Evolutionary conservation across 2,329 filamentous ascomycete species (phyloP), one percentile per base, ranked within the genome.

Genomic region (Orbilia oligospora): DNA sequence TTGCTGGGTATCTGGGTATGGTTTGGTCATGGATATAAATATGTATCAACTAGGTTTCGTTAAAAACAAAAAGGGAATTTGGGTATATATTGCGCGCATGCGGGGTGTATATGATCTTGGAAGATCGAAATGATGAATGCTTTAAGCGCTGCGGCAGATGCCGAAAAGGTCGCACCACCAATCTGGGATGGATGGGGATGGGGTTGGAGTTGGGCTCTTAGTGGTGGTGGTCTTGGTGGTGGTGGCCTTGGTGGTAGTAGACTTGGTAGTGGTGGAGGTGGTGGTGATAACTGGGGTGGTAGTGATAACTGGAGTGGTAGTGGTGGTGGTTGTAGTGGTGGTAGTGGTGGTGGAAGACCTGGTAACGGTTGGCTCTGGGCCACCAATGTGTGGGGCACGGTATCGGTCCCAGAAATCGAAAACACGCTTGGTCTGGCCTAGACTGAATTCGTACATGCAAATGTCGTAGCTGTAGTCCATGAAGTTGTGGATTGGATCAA

Each of bases 401-500:
- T 85, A 86, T 30, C 81, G 71, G 58, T 81, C 80, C 84, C 83
- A 87, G 78, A 83, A 82, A 77, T 83, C 84, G 81, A 83, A 83
- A 82, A 86, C 86, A 71, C 86, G 85, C 33, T 82, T 82, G 51
- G 82, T 80, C 82, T 87, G 86, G 9, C 85, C 85, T 16, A 83
- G 46, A 5, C 85, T 86, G 83, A 87, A 87, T 82, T 86, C 84
- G 46, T 84, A 82, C 82, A 86, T 86, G 83, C 86, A 87, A 76
- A 82, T 70, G 56, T 88, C 86, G 67, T 84, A 82, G 22, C 84
- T 86, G 79, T 84, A 84, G 76, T 84, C 83, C 83, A 84, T 84
- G 68, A 81, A 84, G 81, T 84, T 84, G 76, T 83, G 82, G 79
- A 84, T 83, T 41, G 83, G 83, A 76, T 83, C 83, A 20, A 80